A percentile compares a stretch with the other conserved stretches of the same genome.
These are phyloP conservation scores for Houttuynia cordata DNA, from an alignment of 164 flowering plant species.

Conservation along the genomic window DNA sequence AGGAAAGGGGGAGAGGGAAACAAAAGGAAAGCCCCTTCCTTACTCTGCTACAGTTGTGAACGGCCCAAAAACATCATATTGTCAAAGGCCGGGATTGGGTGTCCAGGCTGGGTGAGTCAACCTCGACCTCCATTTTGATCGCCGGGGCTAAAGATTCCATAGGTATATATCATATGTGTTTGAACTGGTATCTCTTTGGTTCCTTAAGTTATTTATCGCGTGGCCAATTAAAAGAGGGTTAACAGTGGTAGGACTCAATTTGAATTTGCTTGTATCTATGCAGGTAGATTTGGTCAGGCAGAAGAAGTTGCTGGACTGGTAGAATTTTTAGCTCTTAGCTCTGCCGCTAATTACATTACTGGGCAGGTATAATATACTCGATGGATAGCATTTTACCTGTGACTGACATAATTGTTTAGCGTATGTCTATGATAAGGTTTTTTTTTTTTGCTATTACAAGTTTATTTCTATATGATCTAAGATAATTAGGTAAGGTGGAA, in stretches of 20 bases:
- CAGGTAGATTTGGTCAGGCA: conserved; percentile 42
- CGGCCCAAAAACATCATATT: no score
- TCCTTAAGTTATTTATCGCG: neutral
- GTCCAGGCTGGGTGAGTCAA: neutral
- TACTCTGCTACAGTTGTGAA: no score
- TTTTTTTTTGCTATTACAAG: neutral
- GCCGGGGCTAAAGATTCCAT: no score
- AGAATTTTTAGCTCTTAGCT: conserved; percentile 33
- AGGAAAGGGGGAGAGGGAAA: no score
- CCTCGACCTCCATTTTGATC: no score
- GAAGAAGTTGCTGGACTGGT: conserved; percentile 48
- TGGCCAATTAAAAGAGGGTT: neutral
- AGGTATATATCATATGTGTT: neutral
- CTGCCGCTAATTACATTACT: conserved; percentile 40
- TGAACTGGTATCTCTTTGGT: neutral
- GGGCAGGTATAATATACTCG: conserved; percentile 23
- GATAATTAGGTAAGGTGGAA: neutral
- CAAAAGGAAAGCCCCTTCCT: no score
- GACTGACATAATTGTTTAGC: neutral
- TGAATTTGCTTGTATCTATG: conserved; percentile 4
- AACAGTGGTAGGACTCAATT: neutral
- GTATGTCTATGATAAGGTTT: neutral
- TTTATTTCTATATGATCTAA: neutral
- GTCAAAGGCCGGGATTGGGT: neutral
- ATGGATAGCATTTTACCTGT: neutral